Conservation (phyloP, 352 stramenopile species). For the Globisporangium apiculatum region DNA sequence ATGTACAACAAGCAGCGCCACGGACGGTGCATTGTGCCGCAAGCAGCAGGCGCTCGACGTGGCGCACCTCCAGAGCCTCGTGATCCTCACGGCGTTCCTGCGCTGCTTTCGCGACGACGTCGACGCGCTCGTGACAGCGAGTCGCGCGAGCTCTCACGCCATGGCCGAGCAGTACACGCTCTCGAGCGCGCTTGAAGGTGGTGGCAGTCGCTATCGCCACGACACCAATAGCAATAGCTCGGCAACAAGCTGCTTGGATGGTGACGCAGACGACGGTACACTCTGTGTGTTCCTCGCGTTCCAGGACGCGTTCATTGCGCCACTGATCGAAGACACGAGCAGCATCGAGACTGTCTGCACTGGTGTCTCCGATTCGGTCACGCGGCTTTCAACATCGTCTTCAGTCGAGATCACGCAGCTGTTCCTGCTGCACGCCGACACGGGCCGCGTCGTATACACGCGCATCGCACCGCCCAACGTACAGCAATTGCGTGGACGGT, state of each 20-base stretch:
- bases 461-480: conserved; percentile 3
- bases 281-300: conserved; percentile 36
- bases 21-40: neutral
- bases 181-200: conserved; percentile 23
- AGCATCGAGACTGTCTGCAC: conserved; percentile 9
- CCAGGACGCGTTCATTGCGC: conserved; percentile 24
- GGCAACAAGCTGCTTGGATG: neutral
- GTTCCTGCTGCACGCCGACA: conserved; percentile 36
- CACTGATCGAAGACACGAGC: conserved; percentile 23
- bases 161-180: conserved; percentile 54
- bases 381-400: neutral
- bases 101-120: conserved; percentile 19
- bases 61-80: conserved; percentile 31
- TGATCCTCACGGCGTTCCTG: conserved; percentile 40
- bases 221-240: too few species aligned
- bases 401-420: conserved; percentile 15
- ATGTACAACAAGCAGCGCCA: conserved; percentile 14
- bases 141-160: conserved; percentile 16
- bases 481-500: neutral
- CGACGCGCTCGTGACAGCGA: conserved; percentile 20
- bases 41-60: conserved; percentile 16
- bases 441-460: conserved; percentile 18
- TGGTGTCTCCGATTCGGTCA: conserved; percentile 10
- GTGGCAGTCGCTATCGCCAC: neutral
- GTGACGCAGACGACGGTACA: conserved; percentile 8